These are phyloP conservation scores for Phytopythium kandeliae DNA, from an alignment of 352 stramenopile genomes.

Conservation along the genomic window DNA sequence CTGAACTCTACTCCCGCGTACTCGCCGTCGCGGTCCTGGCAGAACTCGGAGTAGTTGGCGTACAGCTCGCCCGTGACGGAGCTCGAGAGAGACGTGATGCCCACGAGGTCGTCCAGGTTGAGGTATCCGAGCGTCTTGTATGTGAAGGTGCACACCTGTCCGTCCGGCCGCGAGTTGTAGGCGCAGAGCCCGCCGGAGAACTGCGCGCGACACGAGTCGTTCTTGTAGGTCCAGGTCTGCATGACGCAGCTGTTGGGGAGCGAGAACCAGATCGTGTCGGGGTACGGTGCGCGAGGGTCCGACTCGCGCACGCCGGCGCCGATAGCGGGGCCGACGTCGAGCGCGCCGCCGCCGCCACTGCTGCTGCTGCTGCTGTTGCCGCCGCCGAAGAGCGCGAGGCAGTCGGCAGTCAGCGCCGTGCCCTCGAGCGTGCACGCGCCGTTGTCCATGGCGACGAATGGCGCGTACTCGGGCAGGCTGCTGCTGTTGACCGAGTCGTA, in stretches of 20 bases:
- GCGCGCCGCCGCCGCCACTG: conserved; percentile 15
- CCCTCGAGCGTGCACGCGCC: conserved; percentile 32
- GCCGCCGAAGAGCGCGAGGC: conserved; percentile 16
- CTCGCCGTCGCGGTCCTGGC: conserved; percentile 33
- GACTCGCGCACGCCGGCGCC: conserved; percentile 26
- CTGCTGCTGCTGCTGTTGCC: conserved; percentile 13
- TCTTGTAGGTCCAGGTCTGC: conserved; percentile 34
- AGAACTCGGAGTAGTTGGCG: conserved; percentile 54
- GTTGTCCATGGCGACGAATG: conserved; percentile 57
- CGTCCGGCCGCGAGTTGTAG: conserved; percentile 31
- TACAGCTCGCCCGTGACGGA: conserved; percentile 19
- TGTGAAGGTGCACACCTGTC: conserved; percentile 55
- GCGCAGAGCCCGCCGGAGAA: conserved; percentile 32
- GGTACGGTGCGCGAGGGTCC: conserved; percentile 45
- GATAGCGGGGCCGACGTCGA: conserved; percentile 30
- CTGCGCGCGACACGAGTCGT: conserved; percentile 20
- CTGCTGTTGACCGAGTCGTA: conserved; percentile 16
- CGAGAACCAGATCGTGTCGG: conserved; percentile 59
- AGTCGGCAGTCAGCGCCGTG: conserved; percentile 14
- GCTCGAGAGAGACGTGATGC: conserved; percentile 50
- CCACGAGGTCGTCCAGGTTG: conserved; percentile 62
- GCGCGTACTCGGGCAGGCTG: conserved; percentile 38
- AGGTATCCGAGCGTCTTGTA: conserved; percentile 61
- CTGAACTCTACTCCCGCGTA: conserved; percentile 47
- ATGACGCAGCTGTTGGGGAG: conserved; percentile 50